A percentile compares a stretch with the other conserved stretches of the same genome.
Evolutionary conservation across 176 grass and related monocot species (phyloP).

Genomic region (Tillandsia leiboldiana): DNA sequence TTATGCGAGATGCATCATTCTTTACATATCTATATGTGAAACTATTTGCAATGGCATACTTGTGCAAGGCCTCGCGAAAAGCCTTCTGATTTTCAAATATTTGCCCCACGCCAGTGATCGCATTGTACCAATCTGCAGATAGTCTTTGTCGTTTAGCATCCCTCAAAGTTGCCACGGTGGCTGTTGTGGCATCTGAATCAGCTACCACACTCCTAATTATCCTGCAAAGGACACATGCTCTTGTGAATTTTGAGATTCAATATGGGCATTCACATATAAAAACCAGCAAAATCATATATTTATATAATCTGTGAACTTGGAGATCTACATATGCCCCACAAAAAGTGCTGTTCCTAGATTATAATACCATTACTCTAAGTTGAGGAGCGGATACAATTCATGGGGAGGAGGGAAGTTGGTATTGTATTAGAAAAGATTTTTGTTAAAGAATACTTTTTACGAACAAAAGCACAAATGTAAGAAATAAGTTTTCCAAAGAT

Average conservation of each 20-base stretch:
- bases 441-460: too few species aligned
- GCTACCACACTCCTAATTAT: conserved; percentile 48
- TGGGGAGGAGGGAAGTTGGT: too few species aligned
- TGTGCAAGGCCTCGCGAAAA: conserved; percentile 80
- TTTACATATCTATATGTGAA: conserved; percentile 93
- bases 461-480: too few species aligned
- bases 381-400: too few species aligned
- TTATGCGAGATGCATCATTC: conserved; percentile 77
- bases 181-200: conserved; percentile 27
- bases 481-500: too few species aligned
- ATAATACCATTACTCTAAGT: too few species aligned
- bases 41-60: conserved; percentile 85
- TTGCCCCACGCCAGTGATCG: conserved; percentile 85
- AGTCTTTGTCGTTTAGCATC: conserved; percentile 60
- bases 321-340: too few species aligned
- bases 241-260: conserved; percentile 16
- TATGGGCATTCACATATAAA: neutral
- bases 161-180: conserved; percentile 20
- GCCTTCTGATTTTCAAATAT: conserved; percentile 74
- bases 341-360: too few species aligned
- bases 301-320: too few species aligned
- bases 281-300: too few species aligned
- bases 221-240: conserved; percentile 33
- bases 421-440: too few species aligned
- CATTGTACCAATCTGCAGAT: conserved; percentile 61